Conservation (phyloP, 2,329 filamentous ascomycete genomes). For the Aspergillus melleus region DNA sequence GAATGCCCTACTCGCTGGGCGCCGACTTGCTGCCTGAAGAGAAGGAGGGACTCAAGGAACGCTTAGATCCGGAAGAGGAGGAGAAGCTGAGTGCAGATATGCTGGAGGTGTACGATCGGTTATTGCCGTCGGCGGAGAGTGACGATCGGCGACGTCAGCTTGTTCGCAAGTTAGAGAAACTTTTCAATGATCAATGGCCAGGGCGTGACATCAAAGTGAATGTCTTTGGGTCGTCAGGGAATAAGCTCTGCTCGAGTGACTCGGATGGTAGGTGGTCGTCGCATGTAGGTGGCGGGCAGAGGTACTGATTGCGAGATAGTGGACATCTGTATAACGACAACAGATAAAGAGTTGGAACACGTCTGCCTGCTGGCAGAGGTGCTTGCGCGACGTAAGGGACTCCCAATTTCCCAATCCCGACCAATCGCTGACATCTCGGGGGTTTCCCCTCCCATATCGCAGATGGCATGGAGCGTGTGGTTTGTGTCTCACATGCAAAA, state of each 20-base stretch:
- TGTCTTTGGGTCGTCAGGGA: conserved; percentile 97
- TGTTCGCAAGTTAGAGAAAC: conserved; percentile 80
- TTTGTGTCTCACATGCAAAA: conserved; percentile 92
- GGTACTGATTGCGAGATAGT: conserved; percentile 56
- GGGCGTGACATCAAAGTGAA: conserved; percentile 85
- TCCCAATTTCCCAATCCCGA: not conserved
- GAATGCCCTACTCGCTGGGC: conserved; percentile 92
- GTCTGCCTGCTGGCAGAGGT: conserved; percentile 89
- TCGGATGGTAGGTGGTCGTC: conserved; percentile 72
- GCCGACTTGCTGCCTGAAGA: conserved; percentile 72
- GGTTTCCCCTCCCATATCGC: conserved; percentile 2
- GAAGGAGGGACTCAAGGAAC: conserved; percentile 67
- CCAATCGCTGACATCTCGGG: conserved; percentile 16
- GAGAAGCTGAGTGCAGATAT: conserved; percentile 77
- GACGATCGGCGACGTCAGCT: conserved; percentile 73
- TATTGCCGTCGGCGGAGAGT: conserved; percentile 79
- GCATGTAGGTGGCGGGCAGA: not conserved
- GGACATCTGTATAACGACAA: conserved; percentile 95
- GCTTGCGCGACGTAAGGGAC: conserved; percentile 73
- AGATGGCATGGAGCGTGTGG: conserved; percentile 97
- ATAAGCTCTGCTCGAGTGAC: conserved; percentile 89
- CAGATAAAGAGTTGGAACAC: conserved; percentile 81
- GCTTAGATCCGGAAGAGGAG: conserved; percentile 71
- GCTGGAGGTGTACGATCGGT: conserved; percentile 76
- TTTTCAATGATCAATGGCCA: conserved; percentile 90